A percentile compares a stretch with the other conserved stretches of the same genome.
phyloP scores from a whole-genome alignment of 768 basidiomycete species.

The Lepiota brunneoincarnata region DNA sequence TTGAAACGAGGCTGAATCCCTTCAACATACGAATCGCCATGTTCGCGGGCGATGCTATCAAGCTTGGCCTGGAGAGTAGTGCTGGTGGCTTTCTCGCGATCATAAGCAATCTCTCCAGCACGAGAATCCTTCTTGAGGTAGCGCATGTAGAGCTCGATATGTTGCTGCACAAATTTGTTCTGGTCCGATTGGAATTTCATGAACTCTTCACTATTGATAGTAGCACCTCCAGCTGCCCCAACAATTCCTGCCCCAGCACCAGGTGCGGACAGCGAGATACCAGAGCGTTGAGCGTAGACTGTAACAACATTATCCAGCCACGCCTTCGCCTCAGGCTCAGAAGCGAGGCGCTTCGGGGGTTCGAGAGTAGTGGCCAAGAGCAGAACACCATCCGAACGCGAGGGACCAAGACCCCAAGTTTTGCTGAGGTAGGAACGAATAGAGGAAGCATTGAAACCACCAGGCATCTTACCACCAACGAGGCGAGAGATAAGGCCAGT shows the following conservation, averaged over 20 bases:
- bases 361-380: conserved; percentile 91
- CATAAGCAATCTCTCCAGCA: conserved; percentile 86
- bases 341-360: conserved; percentile 88
- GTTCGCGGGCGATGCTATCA: conserved; percentile 86
- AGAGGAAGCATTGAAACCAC: conserved; percentile 93
- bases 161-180: conserved; percentile 86
- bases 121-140: conserved; percentile 94
- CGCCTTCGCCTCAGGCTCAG: conserved; percentile 88
- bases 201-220: conserved; percentile 98
- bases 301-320: conserved; percentile 89
- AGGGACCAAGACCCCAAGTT: conserved; percentile 92
- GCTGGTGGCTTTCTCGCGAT: conserved; percentile 77
- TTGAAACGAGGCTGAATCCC: conserved; percentile 96
- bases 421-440: conserved; percentile 89
- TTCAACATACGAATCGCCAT: conserved; percentile 90
- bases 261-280: conserved; percentile 77
- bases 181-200: conserved; percentile 94
- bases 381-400: conserved; percentile 86
- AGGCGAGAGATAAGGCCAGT: conserved; percentile 87
- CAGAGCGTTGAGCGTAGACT: conserved; percentile 84
- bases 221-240: conserved; percentile 70
- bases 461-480: conserved; percentile 96
- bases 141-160: conserved; percentile 96
- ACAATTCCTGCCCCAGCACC: conserved; percentile 60
- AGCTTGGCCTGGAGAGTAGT: conserved; percentile 77